These are phyloP conservation scores for Xylaria acuta DNA, from an alignment of 495 filamentous ascomycete genomes.

Conservation along the genomic window DNA sequence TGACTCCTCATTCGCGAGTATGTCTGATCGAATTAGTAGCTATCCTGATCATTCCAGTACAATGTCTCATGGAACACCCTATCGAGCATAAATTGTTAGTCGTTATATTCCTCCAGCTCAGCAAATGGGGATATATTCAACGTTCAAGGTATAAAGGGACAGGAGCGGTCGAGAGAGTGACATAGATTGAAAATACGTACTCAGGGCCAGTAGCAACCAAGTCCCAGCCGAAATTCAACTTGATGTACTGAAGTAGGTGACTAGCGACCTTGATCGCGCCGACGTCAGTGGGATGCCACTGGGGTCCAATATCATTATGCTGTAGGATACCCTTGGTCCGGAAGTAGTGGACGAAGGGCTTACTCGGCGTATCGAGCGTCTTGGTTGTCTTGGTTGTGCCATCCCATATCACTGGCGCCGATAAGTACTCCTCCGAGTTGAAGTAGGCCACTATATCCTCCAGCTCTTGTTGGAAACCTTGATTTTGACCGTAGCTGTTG, in stretches of 20 bases:
- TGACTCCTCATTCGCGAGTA: neutral
- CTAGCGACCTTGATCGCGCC: constrained; percentile 73
- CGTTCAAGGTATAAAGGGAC: neutral
- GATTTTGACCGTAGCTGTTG: constrained; percentile 59
- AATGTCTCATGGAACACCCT: constrained; percentile 65
- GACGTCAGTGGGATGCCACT: constrained; percentile 70
- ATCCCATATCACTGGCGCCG: constrained; percentile 51
- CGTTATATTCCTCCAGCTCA: neutral
- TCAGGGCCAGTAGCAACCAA: constrained; percentile 66
- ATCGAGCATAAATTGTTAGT: constrained; percentile 1
- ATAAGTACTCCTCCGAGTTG: constrained; percentile 55
- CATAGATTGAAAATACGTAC: constrained; percentile 37
- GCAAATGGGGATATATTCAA: neutral
- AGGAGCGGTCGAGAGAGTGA: neutral
- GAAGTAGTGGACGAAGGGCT: constrained; percentile 71
- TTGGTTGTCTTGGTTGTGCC: constrained; percentile 50
- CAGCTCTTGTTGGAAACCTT: constrained; percentile 60
- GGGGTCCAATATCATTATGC: constrained; percentile 71
- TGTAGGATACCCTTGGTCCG: constrained; percentile 71
- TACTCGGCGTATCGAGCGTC: constrained; percentile 39
- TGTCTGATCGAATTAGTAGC: constrained; percentile 43
- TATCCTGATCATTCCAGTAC: constrained; percentile 65
- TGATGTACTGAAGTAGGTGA: constrained; percentile 65
- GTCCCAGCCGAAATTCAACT: constrained; percentile 63
- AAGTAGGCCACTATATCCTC: constrained; percentile 62